Evolutionary conservation across 352 stramenopile genomes (phyloP), one percentile per base, ranked within the genome.

Genomic region (Pythium oligandrum): DNA sequence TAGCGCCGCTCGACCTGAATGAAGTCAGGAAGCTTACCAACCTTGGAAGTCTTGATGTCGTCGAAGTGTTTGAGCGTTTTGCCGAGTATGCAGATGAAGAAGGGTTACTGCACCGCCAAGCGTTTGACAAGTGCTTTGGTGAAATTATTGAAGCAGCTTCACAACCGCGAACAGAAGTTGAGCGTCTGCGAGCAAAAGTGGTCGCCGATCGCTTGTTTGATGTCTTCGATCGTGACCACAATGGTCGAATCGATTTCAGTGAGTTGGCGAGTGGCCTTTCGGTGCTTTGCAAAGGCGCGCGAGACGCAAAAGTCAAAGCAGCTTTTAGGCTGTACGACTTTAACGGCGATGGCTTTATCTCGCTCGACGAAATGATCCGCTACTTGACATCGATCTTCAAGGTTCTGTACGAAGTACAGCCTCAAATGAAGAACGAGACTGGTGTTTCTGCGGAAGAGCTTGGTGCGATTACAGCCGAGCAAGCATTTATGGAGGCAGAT

Each of bases 381-480:
- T 96, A 96, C 61, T 51, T 96, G 33, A 91, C 73, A 3, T 83
- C 81, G 6, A 91, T 96, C 37, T 96, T 96, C 57, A 90, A 83
- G 48, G 79, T 96, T 6, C 39, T 95, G 53, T 96, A 92, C 60
- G 81, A 91, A 53, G 75, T 90, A 6, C 87, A 93, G 37, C 73
- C 83, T 10, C 65, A 84, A 40, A 88, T 90, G 70, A 69, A 69
- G 6, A 44, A 72, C 8, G 71, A 90, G 59, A 86, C 80, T 0
- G 79, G 79, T 10, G 74, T 88, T 0, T 78, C 78, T 0, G 75
- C 87, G 4, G 77, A 91, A 33, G 76, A 94, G 48, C 70, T 95
- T 0, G 86, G 80, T 1, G 39, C 66, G n/a, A 78, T 93, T 36
- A 95, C 85, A 1, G 83, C 85, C 2, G 81, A 93, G 51, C 82